Evolutionary conservation across 139 green algal species (phyloP), one percentile per base, ranked within the genome.

Genomic region (Bryopsis sp.): DNA sequence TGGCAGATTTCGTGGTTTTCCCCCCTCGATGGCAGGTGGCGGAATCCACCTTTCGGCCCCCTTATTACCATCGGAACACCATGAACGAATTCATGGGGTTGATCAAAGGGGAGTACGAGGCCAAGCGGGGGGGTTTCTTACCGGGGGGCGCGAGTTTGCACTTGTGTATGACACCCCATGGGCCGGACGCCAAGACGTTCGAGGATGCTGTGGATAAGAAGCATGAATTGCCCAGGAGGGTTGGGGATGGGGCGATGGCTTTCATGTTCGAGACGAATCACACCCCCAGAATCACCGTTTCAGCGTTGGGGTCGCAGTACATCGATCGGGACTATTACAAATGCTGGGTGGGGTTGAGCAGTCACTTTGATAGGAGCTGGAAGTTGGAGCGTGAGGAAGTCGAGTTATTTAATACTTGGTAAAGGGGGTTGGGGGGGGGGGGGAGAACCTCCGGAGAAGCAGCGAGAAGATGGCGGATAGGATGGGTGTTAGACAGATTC

Each of bases 11-110:
- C 84, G 90, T 97, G 0, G 74, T 98, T 48, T 98, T 98, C 71
- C 90, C 92, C 0, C 89, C 92, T 0, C 78, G 92, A 15, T 97
- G 90, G 90, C 84, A 79, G 11, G 92, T 96, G 58, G 84, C 90
- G 2, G 77, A 96, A 71, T 73, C 91, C 81, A 98, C 91, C 29
- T 98, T 98, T 86, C 70, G 89, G 33, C 92, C 92, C 24, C 91
- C 92, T 33, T 97, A 97, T 84, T 96, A 91, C 75, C 76, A 83
- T 46, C 79, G 88, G 28, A 97, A 96, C 76, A 67, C 68, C 31
- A 93, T 94, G 88, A 92, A 75, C 58, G 92, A 98, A 84, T 98
- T 96, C 82, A 98, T 98, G 92, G 92, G 92, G 24, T 84, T 97
- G 34, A 93, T 97, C 46, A 74, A 69, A 1, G 89, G 85, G 2